Evolutionary conservation across 495 filamentous ascomycete genomes (phyloP).

Genomic region (Aspergillus affinis): DNA sequence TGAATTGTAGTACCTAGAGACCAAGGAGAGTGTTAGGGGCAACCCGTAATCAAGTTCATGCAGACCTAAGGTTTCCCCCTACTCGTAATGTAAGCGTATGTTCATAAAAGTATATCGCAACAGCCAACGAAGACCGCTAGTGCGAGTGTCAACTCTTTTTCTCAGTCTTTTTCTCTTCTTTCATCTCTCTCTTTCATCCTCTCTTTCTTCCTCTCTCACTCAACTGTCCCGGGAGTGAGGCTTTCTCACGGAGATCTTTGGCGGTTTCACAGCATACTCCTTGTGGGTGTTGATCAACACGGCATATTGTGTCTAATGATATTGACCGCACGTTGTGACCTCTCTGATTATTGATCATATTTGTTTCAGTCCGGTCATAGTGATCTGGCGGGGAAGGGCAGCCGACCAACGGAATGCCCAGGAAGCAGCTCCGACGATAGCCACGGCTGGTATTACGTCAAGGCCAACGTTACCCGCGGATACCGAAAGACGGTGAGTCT

Average conservation of each 20-base stretch:
- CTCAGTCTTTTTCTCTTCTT: not conserved
- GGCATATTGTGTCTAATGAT: not conserved
- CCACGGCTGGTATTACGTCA: conserved; percentile 11
- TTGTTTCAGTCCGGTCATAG: no score
- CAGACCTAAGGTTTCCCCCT: no score
- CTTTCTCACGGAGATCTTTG: not conserved
- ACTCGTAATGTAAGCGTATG: no score
- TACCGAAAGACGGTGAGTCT: conserved; percentile 7
- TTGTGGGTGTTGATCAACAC: not conserved
- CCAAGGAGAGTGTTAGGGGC: no score
- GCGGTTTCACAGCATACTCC: not conserved
- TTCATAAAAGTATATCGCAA: no score
- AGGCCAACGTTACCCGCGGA: conserved; percentile 20
- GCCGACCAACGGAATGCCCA: not conserved
- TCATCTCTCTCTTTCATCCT: not conserved
- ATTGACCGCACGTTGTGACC: not conserved
- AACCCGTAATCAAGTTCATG: no score
- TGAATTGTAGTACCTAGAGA: no score
- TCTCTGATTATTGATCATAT: not conserved
- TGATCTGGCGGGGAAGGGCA: not conserved
- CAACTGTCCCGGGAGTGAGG: not conserved
- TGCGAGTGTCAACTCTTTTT: not conserved
- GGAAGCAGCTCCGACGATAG: conserved; percentile 9
- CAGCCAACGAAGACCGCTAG: not conserved
- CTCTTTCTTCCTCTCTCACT: not conserved